These are phyloP conservation scores for Neurospora sp. DNA, from an alignment of 495 filamentous ascomycete genomes.

Conservation along the genomic window DNA sequence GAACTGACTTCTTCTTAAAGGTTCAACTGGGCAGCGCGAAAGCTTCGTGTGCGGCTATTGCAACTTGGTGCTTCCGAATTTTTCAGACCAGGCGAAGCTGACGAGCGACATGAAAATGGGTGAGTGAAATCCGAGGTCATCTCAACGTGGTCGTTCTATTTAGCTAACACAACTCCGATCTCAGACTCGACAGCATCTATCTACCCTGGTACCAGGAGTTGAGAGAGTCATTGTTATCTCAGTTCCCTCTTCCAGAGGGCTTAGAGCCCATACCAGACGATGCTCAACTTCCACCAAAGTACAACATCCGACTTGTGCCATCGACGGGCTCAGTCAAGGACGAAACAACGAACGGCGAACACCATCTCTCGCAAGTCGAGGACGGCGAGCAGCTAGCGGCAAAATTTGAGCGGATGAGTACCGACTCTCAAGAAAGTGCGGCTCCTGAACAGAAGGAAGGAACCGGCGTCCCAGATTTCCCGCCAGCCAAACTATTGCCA, in stretches of 20 bases:
- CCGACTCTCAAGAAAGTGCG: background rate
- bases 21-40: conserved; percentile 88
- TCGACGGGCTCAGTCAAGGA: conserved; percentile 9
- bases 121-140: conserved; percentile 28
- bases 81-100: conserved; percentile 70
- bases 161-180: background rate
- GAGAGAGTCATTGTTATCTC: conserved; percentile 49
- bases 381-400: background rate
- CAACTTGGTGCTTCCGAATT: conserved; percentile 79
- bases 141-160: background rate
- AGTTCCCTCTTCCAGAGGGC: conserved; percentile 58
- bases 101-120: conserved; percentile 91
- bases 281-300: conserved; percentile 69
- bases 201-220: conserved; percentile 66
- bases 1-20: conserved; percentile 27
- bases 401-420: background rate
- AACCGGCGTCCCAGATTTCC: conserved; percentile 6
- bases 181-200: conserved; percentile 64
- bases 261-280: conserved; percentile 63
- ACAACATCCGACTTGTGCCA: conserved; percentile 46
- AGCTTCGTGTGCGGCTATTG: conserved; percentile 72
- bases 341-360: background rate
- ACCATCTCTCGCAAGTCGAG: background rate
- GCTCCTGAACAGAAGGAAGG: background rate
- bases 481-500: conserved; percentile 40